Evolutionary conservation across 108 stramenopile genomes (phyloP).

Genomic region (Cyclotella kingstonii): DNA sequence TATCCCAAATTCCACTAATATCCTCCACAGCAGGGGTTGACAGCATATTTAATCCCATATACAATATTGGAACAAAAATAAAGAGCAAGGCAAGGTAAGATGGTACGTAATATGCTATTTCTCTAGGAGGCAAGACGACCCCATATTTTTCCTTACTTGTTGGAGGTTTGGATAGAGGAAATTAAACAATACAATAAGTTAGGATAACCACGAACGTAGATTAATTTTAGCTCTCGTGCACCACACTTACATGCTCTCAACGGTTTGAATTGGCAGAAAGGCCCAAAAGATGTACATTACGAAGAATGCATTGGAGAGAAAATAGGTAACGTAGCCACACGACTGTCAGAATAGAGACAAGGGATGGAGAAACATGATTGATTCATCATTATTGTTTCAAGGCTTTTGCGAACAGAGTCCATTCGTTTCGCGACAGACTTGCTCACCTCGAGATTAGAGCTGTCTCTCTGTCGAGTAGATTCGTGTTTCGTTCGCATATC

Average conservation of each 20-base stretch:
- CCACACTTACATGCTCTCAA: conserved; percentile 21
- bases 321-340: conserved; percentile 36
- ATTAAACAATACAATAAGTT: background rate
- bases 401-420: background rate
- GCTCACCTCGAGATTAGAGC: background rate
- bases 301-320: conserved; percentile 31
- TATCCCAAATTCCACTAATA: conserved; percentile 35
- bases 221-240: background rate
- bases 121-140: conserved; percentile 28
- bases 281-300: conserved; percentile 26
- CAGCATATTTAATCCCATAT: conserved; percentile 43
- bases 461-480: background rate
- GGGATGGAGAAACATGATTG: background rate
- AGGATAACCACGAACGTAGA: background rate
- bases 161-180: background rate
- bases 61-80: conserved; percentile 26
- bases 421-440: background rate
- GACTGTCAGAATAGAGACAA: conserved; percentile 15
- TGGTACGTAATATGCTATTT: conserved; percentile 30
- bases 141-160: conserved; percentile 27
- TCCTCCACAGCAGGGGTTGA: conserved; percentile 20
- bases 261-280: conserved; percentile 15
- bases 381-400: background rate
- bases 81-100: conserved; percentile 28
- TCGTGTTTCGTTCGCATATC: background rate